phyloP scores from a whole-genome alignment of 108 stramenopile genomes.

The Aurantiochytrium sp. region DNA sequence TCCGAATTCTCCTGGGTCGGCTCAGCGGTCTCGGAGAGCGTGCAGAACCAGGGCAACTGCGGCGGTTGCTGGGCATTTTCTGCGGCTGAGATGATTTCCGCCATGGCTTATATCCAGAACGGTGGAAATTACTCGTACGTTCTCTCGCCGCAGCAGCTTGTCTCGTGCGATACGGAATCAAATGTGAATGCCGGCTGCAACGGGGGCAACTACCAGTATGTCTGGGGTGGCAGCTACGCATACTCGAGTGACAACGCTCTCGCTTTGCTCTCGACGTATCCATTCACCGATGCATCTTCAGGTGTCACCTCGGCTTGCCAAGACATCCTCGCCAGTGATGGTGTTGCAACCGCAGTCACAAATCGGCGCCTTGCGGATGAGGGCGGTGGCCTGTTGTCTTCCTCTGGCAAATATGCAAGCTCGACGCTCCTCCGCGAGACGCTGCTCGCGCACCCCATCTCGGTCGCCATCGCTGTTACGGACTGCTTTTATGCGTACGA shows the following conservation, averaged over 20 bases:
- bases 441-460: not conserved
- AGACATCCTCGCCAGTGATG: not conserved
- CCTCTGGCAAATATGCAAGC: not conserved
- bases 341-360: not conserved
- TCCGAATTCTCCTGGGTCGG: not conserved
- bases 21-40: not conserved
- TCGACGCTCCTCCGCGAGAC: not conserved
- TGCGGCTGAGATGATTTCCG: not conserved
- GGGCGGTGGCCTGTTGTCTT: not conserved
- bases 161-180: not conserved
- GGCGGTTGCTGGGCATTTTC: conserved; percentile 15
- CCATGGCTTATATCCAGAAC: not conserved
- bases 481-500: not conserved
- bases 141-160: not conserved
- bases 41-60: not conserved
- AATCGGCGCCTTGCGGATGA: not conserved
- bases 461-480: not conserved
- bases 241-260: not conserved
- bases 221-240: not conserved
- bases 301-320: not conserved
- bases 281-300: not conserved
- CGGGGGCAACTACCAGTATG: conserved; percentile 10
- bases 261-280: not conserved
- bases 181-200: not conserved
- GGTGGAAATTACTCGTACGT: not conserved